Percentiles rank a stretch among this genome's conserved stretches.
Conservation (phyloP, 176 grass and related monocot genomes). For the Olyra latifolia region DNA sequence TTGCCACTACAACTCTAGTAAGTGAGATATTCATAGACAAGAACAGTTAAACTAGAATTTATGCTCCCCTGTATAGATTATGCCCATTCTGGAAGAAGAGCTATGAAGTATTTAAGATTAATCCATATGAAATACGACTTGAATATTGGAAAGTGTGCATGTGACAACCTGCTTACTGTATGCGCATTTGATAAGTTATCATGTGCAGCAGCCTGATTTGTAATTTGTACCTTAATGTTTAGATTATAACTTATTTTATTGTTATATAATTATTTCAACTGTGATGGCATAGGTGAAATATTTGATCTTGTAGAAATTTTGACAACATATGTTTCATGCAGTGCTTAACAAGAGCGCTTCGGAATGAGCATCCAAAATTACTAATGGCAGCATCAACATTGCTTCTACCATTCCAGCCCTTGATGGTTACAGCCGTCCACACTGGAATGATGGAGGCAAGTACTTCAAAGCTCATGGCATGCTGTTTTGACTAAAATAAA, state of each 20-base stretch:
- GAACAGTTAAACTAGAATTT: neutral
- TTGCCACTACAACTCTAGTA: conserved; percentile 83
- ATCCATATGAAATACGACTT: neutral
- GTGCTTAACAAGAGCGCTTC: conserved; percentile 84
- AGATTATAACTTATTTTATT: neutral
- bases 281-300: conserved; percentile 12
- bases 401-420: conserved; percentile 82
- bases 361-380: conserved; percentile 83
- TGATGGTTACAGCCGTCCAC: conserved; percentile 94
- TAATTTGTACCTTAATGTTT: neutral
- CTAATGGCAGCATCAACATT: conserved; percentile 90
- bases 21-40: conserved; percentile 30
- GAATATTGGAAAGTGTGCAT: neutral
- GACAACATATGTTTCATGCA: conserved; percentile 36
- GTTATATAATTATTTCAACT: conserved; percentile 6
- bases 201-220: neutral
- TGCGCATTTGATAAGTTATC: neutral
- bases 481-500: neutral
- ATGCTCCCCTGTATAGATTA: neutral
- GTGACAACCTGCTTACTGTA: neutral
- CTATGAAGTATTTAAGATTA: neutral
- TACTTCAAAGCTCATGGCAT: conserved; percentile 18
- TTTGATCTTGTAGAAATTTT: conserved; percentile 11
- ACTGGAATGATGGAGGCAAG: conserved; percentile 97
- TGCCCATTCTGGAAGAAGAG: neutral